Evolutionary conservation across 192 early-diverging fungal species (phyloP), one percentile per base, ranked within the genome.

Genomic region (Helicostylum pulchrum): DNA sequence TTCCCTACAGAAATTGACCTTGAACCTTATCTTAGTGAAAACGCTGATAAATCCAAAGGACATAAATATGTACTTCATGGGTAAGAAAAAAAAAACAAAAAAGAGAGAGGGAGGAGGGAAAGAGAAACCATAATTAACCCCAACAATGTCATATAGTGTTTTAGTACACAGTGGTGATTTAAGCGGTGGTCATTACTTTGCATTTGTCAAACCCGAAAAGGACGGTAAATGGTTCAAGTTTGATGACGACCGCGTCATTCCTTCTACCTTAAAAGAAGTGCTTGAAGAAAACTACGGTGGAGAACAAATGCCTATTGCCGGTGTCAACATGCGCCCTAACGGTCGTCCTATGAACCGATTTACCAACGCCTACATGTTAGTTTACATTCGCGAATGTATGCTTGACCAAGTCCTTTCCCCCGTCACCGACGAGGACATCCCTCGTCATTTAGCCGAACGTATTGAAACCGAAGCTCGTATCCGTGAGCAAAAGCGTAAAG

Each of bases 281-380:
- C 83, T 94, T 63, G 92, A 98, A 46, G 95, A 96, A 34, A 96
- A 96, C 72, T 98, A 85, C 68, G 97, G 97, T 46, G 96, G 94
- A 12, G 93, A 92, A 61, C 64, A 63, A 15, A 46, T 48, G 26
- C 56, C 71, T 47, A 73, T 75, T 3, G 47, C 61, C 7, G 76
- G 74, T 30, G 67, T 75, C 15, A 59, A 66, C 21, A 54, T 68
- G 0, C 72, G 65, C 11, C 70, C 77, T 5, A 81, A 80, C 8
- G 75, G 77, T 62, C 79, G 85, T 32, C 67, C 70, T 21, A 50
- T 78, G 61, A 95, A 92, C 70, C 88, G 93, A 30, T 96, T 91
- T 70, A 94, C 92, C 6, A 99, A 97, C 65, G 97, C 97, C 7
- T 99, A 99, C 82, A 97, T 99, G 96, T 79, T 99, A 73, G 95